phyloP scores from a whole-genome alignment of 176 grass and related monocot genomes.

The Triticum timopheevii region DNA sequence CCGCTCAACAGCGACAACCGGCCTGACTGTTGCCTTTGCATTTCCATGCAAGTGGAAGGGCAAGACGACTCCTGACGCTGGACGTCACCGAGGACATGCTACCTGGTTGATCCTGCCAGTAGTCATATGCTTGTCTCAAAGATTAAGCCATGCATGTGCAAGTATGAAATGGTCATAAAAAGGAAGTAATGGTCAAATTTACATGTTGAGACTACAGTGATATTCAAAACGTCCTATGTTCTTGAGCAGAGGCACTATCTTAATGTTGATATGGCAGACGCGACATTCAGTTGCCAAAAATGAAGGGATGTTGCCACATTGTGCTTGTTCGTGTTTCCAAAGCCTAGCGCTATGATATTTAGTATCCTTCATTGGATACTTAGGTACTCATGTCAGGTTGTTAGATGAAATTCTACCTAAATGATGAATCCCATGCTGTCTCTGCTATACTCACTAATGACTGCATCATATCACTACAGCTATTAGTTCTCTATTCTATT shows the following conservation, averaged over 20 bases:
- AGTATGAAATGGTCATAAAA: background rate
- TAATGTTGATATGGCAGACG: background rate
- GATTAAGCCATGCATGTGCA: too few species aligned
- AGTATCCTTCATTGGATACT: background rate
- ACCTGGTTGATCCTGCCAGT: too few species aligned
- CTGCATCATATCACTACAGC: background rate
- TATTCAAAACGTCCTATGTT: background rate
- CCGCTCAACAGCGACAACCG: too few species aligned
- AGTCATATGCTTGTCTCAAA: too few species aligned
- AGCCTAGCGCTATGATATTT: background rate
- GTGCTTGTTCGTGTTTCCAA: background rate
- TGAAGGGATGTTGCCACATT: background rate
- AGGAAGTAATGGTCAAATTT: background rate
- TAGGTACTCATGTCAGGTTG: background rate
- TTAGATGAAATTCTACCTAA: constrained; percentile 9
- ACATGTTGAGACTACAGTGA: background rate
- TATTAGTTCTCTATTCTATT: background rate
- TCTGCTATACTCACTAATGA: background rate
- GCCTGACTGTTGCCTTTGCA: too few species aligned
- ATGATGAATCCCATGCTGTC: background rate
- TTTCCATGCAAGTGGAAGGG: too few species aligned
- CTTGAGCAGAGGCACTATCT: background rate
- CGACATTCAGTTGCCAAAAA: background rate
- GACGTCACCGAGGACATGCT: too few species aligned
- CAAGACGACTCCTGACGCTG: too few species aligned